Evolutionary conservation across 2,329 filamentous ascomycete species (phyloP), one percentile per base, ranked within the genome.

Genomic region (Eutypa lata): DNA sequence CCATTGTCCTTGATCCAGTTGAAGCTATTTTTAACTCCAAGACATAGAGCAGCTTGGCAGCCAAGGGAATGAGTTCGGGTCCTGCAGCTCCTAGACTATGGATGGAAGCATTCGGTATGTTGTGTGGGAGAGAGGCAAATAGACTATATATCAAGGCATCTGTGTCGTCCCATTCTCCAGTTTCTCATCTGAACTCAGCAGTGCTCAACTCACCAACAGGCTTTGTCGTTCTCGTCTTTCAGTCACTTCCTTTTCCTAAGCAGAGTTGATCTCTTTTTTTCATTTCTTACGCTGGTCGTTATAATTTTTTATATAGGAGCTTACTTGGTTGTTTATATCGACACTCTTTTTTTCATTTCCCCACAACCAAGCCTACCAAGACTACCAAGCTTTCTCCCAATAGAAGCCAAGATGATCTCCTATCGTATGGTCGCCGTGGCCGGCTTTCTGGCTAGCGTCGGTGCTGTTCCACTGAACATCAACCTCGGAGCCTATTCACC

Each of bases 401-500:
- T 47, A 58, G 42, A 51, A 53, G 54, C 49, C 59, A 69, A 65
- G 37, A 73, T 73, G 71, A 69, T 73, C 55, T 65, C 60, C 48
- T 73, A 71, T 52, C 59, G 63, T 44, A 58, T 72, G 58, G 57
- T 72, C 53, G 62, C 65, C 51, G 61, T 71, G 61, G 70, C 70
- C 60, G 67, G 69, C 60, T 59, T 72, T 47, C 64, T 68, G 24
- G 70, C 69, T 46, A 64, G 61, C 51, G 62, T 62, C 46, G 62
- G 59, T 53, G 70, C 69, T 21, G 64, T 73, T 52, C 71, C 70
- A 24, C 61, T 73, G 51, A 73, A 73, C 60, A 75, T 75, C 61
- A 75, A 75, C 67, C 70, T 75, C 44, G 73, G 73, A 37, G 73
- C 73, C 38, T 75, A 75, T 61, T 75, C 73, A 2, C 73, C 73